Evolutionary conservation across 495 filamentous ascomycete species (phyloP).

Genomic region (Aspergillus kassunensis): DNA sequence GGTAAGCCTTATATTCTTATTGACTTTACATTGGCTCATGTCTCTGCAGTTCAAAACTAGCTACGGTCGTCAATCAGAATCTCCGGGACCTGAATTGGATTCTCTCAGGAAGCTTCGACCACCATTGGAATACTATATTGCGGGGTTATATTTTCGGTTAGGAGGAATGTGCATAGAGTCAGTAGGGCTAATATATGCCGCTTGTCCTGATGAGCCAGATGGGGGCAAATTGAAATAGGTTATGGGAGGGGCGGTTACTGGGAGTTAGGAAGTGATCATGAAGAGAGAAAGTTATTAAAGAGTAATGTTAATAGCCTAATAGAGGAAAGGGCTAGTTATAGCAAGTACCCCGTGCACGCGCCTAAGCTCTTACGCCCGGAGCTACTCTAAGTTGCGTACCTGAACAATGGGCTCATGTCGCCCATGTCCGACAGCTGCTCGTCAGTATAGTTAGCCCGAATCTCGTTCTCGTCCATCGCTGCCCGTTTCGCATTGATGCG

Average conservation of each 20-base stretch:
- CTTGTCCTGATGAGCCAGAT: too few species aligned
- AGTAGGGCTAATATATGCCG: neutral
- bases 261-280: too few species aligned
- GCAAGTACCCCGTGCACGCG: too few species aligned
- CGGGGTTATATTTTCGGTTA: neutral
- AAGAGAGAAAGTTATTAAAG: too few species aligned
- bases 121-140: neutral
- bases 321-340: too few species aligned
- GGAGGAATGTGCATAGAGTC: neutral
- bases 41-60: neutral
- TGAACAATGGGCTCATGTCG: slow-evolving; percentile 2
- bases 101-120: neutral
- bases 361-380: too few species aligned
- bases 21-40: too few species aligned
- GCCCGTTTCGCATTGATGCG: neutral
- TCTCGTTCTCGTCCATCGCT: neutral
- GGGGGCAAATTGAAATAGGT: too few species aligned
- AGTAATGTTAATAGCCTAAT: too few species aligned
- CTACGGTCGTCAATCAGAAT: neutral
- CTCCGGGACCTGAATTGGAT: neutral
- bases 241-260: too few species aligned
- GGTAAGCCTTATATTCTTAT: neutral
- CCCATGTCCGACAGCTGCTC: slow-evolving; percentile 3
- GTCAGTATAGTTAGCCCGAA: slow-evolving; percentile 3
- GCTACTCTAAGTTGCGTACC: neutral